phyloP scores from a whole-genome alignment of 1,284 basidiomycete species.

The Sanghuangporus weigelae region DNA sequence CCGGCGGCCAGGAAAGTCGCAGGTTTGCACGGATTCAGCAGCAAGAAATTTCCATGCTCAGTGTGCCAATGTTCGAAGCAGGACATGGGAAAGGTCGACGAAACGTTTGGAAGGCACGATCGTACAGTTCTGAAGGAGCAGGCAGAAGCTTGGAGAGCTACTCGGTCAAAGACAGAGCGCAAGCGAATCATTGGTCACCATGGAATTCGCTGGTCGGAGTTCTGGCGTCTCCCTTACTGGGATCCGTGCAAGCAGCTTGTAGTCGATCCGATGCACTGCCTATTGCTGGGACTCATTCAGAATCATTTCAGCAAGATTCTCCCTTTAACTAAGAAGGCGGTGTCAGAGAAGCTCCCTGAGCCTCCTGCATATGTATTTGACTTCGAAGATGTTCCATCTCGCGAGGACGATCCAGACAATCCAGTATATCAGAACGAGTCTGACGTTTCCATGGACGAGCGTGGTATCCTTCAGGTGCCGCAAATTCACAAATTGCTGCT shows the following conservation, averaged over 20 bases:
- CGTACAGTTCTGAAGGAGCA: constrained; percentile 16
- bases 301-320: constrained; percentile 20
- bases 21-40: constrained; percentile 18
- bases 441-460: too few species aligned
- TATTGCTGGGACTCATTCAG: constrained; percentile 29
- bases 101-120: not conserved
- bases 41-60: constrained; percentile 18
- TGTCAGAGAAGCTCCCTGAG: too few species aligned
- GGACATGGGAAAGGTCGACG: constrained; percentile 18
- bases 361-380: too few species aligned
- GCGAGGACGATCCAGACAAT: not conserved
- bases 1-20: constrained; percentile 26
- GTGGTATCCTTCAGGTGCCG: too few species aligned
- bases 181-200: constrained; percentile 19
- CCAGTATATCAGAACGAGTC: too few species aligned
- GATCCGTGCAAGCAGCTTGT: constrained; percentile 27
- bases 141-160: constrained; percentile 20
- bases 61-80: constrained; percentile 15
- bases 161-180: constrained; percentile 14
- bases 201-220: constrained; percentile 32
- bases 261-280: constrained; percentile 34
- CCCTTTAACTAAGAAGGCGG: not conserved
- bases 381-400: too few species aligned
- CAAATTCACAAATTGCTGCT: too few species aligned
- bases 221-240: constrained; percentile 35